phyloP scores from a whole-genome alignment of 2,329 filamentous ascomycete genomes.

The Tolypocladium ovalisporum region DNA sequence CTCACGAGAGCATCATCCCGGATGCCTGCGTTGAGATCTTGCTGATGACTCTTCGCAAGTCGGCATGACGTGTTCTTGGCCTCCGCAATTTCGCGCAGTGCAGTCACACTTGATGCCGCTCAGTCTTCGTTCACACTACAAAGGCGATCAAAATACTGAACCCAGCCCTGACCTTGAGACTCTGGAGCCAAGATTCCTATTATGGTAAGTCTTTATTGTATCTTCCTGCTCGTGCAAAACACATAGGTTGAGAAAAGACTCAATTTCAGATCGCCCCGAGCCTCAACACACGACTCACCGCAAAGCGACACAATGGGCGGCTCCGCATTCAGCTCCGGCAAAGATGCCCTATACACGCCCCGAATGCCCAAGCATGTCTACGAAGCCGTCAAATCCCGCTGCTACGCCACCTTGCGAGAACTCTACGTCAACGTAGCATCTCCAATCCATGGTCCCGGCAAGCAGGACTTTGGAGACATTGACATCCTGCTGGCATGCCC shows the following conservation, averaged over 20 bases:
- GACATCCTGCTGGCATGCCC: conserved; percentile 51
- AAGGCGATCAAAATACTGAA: background rate
- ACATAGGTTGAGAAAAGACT: too few relatives aligned
- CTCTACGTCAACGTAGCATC: conserved; percentile 45
- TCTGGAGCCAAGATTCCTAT: accelerated
- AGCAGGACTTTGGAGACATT: conserved; percentile 59
- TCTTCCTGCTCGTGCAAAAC: too few relatives aligned
- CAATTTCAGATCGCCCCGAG: too few relatives aligned
- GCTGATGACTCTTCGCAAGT: background rate
- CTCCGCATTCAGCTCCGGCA: conserved; percentile 38
- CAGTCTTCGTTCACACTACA: background rate
- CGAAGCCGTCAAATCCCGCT: conserved; percentile 31
- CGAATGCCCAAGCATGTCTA: conserved; percentile 55
- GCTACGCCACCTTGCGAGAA: conserved; percentile 32
- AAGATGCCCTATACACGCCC: conserved; percentile 44
- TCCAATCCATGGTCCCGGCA: conserved; percentile 59
- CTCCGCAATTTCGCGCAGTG: background rate
- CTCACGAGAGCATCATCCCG: background rate
- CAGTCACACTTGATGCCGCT: background rate
- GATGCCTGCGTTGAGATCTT: background rate
- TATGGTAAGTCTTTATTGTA: background rate
- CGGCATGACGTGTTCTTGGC: background rate
- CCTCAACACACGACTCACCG: background rate
- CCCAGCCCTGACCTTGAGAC: too few relatives aligned
- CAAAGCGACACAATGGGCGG: conserved; percentile 49